phyloP scores from a whole-genome alignment of 2,329 filamentous ascomycete genomes.

The Coleophoma crateriformis region DNA sequence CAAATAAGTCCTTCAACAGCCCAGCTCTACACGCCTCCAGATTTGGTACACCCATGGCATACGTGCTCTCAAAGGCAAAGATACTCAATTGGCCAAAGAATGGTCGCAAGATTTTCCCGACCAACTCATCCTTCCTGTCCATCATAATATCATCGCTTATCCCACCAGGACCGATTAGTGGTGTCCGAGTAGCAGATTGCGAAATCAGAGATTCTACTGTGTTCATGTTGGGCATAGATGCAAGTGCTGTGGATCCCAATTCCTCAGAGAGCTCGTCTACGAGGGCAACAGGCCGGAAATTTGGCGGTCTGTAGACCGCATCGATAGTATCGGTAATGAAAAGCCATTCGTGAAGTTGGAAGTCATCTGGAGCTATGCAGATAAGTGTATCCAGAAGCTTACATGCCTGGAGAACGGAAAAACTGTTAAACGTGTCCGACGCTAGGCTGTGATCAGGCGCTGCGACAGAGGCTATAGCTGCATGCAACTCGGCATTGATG shows the following conservation, averaged over 20 bases:
- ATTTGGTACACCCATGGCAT: slow-evolving; percentile 73
- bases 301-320: slow-evolving; percentile 76
- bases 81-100: slow-evolving; percentile 93
- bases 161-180: slow-evolving; percentile 34
- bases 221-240: slow-evolving; percentile 7
- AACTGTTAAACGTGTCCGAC: slow-evolving; percentile 69
- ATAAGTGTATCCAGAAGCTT: slow-evolving; percentile 90
- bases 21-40: slow-evolving; percentile 55
- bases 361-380: slow-evolving; percentile 84
- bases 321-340: slow-evolving; percentile 97
- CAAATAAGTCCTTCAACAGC: slow-evolving; percentile 71
- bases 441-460: slow-evolving; percentile 57
- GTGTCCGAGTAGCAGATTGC: slow-evolving; percentile 22
- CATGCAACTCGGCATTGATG: slow-evolving; percentile 79
- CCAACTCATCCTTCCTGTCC: slow-evolving; percentile 62
- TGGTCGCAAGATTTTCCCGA: slow-evolving; percentile 73
- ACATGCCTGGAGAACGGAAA: slow-evolving; percentile 80
- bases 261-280: slow-evolving; percentile 81
- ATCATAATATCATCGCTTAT: slow-evolving; percentile 50
- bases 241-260: slow-evolving; percentile 34
- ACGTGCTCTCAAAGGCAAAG: slow-evolving; percentile 86
- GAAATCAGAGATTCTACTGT: slow-evolving; percentile 9
- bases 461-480: slow-evolving; percentile 69
- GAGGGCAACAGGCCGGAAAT: slow-evolving; percentile 66
- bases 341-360: slow-evolving; percentile 97